Conservation (phyloP, 805 yeast genomes). For the Ogataea dorogensis region DNA sequence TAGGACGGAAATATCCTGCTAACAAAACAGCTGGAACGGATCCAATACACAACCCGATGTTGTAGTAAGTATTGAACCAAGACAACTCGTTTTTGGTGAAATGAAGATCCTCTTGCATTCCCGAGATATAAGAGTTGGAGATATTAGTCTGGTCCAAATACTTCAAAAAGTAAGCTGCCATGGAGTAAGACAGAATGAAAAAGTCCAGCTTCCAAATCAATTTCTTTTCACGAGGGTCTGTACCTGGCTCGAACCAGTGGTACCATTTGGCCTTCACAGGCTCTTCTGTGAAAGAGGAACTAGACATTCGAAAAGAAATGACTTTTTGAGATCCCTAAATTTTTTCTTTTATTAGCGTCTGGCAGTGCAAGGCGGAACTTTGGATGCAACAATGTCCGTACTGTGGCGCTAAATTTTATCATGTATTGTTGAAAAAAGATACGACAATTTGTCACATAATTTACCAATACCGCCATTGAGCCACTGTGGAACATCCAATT, state of each 20-base stretch:
- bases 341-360: conserved; percentile 1
- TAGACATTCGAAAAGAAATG: conserved; percentile 5
- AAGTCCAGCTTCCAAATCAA: conserved; percentile 22
- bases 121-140: conserved; percentile 62
- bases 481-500: conserved; percentile 42
- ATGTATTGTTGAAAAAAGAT: neutral
- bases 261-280: conserved; percentile 11
- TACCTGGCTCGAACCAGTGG: conserved; percentile 19
- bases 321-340: too few species aligned
- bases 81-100: conserved; percentile 25
- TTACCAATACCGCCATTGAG: conserved; percentile 65
- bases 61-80: conserved; percentile 27
- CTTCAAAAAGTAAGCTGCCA: conserved; percentile 32
- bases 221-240: conserved; percentile 12
- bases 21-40: conserved; percentile 58
- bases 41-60: conserved; percentile 55
- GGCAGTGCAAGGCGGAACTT: conserved; percentile 5
- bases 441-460: neutral
- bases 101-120: conserved; percentile 52
- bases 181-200: conserved; percentile 38
- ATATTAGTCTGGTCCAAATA: conserved; percentile 58
- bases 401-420: conserved; percentile 4
- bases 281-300: conserved; percentile 1
- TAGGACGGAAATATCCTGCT: conserved; percentile 40
- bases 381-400: conserved; percentile 7